Evolutionary conservation across 768 basidiomycete species (phyloP), one percentile per base, ranked within the genome.

Genomic region (Hemileccinum impolitum): DNA sequence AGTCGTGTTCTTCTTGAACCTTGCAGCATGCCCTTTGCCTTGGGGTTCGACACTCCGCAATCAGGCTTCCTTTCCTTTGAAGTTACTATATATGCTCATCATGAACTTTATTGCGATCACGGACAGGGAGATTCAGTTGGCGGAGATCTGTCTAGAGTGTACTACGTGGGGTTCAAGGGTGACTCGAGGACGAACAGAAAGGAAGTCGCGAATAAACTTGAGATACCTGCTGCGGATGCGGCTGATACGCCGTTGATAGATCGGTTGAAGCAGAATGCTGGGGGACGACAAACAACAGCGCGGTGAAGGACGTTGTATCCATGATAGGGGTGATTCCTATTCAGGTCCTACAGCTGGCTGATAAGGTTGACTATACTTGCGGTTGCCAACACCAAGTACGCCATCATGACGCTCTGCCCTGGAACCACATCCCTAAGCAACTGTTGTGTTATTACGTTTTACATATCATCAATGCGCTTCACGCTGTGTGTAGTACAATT

Each of bases 101-200:
- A 43, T 19, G 25, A 30, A 52, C 18, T 41, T 51, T 26, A 49
- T 45, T 35, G 39, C 17, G n/a, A 40, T 40, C 13, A 42, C 48
- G 45, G 41, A 23, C 53, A 90, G 88, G 81, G 79, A 46, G 80
- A 90, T 36, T 72, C 88, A 2, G 74, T 73, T 4, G 87, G 86
- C 6, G 84, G 76, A 23, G 84, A 88, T 7, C 54, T 69, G 15
- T 79, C 85, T 3, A 71, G 85, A 21, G 66, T 93, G 32, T 94
- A 86, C 61, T 94, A 84, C 59, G 60, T 93, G 37, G 90, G 90
- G 17, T 94, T 94, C 74, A 87, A 82, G 63, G 91, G 90, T 36
- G 86, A 90, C 54, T 72, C 75, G 40, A 72, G 75, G 45, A 72
- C 74, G 15, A 64, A 67, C 15, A 74, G 75, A 55, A 82, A 78